Evolutionary conservation across 73 alveolate species (phyloP), one percentile per base, ranked within the genome.

Genomic region (Symbiodinium natans): DNA sequence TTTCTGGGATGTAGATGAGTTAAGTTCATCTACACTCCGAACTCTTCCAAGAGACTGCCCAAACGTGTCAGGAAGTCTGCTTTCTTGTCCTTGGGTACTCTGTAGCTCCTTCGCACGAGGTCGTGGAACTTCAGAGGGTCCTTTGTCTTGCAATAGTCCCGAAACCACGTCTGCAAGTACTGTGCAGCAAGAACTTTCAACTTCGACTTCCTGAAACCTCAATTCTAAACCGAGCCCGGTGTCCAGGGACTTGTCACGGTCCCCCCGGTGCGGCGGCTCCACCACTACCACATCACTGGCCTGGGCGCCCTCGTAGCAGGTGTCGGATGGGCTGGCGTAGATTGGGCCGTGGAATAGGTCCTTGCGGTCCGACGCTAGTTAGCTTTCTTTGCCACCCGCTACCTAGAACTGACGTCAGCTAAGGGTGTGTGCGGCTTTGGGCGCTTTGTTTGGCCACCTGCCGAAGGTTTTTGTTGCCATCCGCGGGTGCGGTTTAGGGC

Each of bases 271-370:
- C 42, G 84, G 84, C 3, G 84, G 84, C 46, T 74, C 84, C 13
- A 74, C 84, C 84, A 74, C 84, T 43, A 74, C 84, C 42, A 74
- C 84, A 33, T 74, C 84, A 13, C 43, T 33, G 84, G 43, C 42
- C n/a, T n/a, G 42, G 15, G 84, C 84, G 80, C 80, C 84, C 43
- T 74, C 43, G 84, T 74, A 74, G 84, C 84, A 74, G 25, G 84
- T 74, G 84, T 74, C 84, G 31, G 84, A 74, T 9, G 84, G 84
- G 41, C 84, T 74, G 13, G 84, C 84, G 41, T 74, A 74, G 84
- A 74, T 74, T 25, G 84, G 84, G 84, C 84, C 84, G 15, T 74
- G 43, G 84, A 74, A 74, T 9, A 74, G 42, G n/a, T 74, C 84
- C 43, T 63, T 29, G n/a, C n/a, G n/a, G n/a, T n/a, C n/a, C n/a